Percentiles rank a stretch among this genome's conserved stretches.
Evolutionary conservation across 371 early-diverging fungal genomes (phyloP).

Genomic region (Mucor saturninus): DNA sequence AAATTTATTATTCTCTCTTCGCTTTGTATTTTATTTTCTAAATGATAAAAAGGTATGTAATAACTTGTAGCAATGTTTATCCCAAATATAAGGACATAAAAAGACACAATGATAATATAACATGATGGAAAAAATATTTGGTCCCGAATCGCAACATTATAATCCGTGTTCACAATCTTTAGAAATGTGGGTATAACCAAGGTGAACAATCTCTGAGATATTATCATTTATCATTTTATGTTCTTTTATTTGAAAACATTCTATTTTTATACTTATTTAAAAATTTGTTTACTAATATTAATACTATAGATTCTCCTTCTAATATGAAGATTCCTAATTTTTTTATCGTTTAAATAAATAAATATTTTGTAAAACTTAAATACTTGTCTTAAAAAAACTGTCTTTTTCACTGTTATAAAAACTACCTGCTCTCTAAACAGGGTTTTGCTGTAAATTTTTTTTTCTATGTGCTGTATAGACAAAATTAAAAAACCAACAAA

Average conservation of each 20-base stretch:
- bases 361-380: not conserved
- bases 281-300: constrained; percentile 7
- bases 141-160: constrained; percentile 28
- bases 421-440: not conserved
- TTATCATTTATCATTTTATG: constrained; percentile 7
- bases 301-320: not conserved
- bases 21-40: not conserved
- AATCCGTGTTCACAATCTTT: constrained; percentile 29
- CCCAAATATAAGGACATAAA: not conserved
- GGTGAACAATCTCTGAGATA: constrained; percentile 30
- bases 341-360: constrained; percentile 1
- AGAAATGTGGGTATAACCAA: constrained; percentile 32
- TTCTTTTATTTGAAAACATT: constrained; percentile 2
- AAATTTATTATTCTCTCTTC: not conserved
- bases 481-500: not conserved
- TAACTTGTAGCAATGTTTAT: not conserved
- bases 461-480: too few species aligned
- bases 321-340: not conserved
- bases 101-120: constrained; percentile 14
- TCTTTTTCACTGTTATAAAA: too few species aligned
- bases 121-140: constrained; percentile 33
- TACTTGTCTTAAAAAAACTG: not conserved
- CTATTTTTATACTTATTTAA: constrained; percentile 2
- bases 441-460: not conserved
- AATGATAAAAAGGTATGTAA: constrained; percentile 6